phyloP scores from a whole-genome alignment of 768 basidiomycete genomes.

The Albatrellus ellisii region DNA sequence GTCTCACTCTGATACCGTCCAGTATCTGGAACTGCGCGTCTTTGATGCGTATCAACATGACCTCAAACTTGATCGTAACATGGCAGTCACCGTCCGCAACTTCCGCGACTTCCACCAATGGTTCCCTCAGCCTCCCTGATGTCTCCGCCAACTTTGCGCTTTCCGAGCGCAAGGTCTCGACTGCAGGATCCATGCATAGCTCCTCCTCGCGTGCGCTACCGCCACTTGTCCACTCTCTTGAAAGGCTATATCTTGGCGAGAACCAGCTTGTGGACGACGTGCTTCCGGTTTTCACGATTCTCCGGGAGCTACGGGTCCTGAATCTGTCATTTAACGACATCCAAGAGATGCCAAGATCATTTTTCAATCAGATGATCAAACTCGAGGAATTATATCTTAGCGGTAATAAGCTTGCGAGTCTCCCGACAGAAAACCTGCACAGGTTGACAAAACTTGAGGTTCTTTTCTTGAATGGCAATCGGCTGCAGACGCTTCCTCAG shows the following conservation, averaged over 20 bases:
- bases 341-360: constrained; percentile 69
- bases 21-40: constrained; percentile 76
- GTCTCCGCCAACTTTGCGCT: background rate
- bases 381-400: constrained; percentile 86
- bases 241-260: constrained; percentile 79
- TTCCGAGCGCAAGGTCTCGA: constrained; percentile 32
- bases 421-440: constrained; percentile 84
- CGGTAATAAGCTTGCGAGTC: constrained; percentile 84
- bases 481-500: constrained; percentile 81
- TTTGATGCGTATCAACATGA: constrained; percentile 65
- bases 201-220: constrained; percentile 25
- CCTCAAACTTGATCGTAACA: constrained; percentile 69
- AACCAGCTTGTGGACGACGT: constrained; percentile 76
- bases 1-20: constrained; percentile 59
- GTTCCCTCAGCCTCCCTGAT: background rate
- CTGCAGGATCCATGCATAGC: no score
- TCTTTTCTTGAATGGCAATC: constrained; percentile 89
- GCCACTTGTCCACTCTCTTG: constrained; percentile 57
- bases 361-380: constrained; percentile 54
- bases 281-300: constrained; percentile 57
- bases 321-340: constrained; percentile 95
- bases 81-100: constrained; percentile 53
- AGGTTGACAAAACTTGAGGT: constrained; percentile 52
- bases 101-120: background rate
- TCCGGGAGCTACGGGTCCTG: constrained; percentile 67